Conservation (phyloP, 371 early-diverging fungal genomes). For the Actinomortierella wolfii region DNA sequence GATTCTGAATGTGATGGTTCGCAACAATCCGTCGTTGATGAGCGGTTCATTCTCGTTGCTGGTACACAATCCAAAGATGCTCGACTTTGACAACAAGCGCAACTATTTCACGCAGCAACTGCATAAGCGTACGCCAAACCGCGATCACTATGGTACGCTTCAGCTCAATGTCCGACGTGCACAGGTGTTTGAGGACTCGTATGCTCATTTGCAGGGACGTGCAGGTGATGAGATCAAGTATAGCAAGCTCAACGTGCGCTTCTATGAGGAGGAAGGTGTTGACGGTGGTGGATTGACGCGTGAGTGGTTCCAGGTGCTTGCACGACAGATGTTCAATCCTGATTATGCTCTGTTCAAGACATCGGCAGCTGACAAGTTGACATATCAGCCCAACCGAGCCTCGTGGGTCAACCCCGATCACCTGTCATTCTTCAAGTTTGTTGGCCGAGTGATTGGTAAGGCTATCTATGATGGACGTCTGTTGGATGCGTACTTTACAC, state of each 20-base stretch:
- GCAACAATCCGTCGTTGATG: slow-evolving; percentile 95
- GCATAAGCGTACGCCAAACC: slow-evolving; percentile 73
- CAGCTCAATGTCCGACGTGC: slow-evolving; percentile 92
- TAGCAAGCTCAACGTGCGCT: slow-evolving; percentile 93
- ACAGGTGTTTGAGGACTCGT: slow-evolving; percentile 97
- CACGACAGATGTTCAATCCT: slow-evolving; percentile 98
- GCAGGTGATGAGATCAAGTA: slow-evolving; percentile 92
- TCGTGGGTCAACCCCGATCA: slow-evolving; percentile 97
- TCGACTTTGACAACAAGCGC: slow-evolving; percentile 99
- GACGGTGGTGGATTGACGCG: slow-evolving; percentile 99
- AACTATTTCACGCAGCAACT: slow-evolving; percentile 96
- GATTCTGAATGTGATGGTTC: slow-evolving; percentile 95
- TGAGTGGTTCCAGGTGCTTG: slow-evolving; percentile 98
- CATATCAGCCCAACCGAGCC: slow-evolving; percentile 96
- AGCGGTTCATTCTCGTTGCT: slow-evolving; percentile 96
- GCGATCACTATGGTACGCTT: slow-evolving; percentile 73
- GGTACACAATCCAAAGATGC: slow-evolving; percentile 94
- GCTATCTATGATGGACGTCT: slow-evolving; percentile 96
- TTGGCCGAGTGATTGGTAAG: slow-evolving; percentile 98
- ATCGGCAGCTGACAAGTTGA: slow-evolving; percentile 93
- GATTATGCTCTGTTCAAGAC: slow-evolving; percentile 97
- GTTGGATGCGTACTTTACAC: slow-evolving; percentile 96
- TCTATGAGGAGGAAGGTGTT: slow-evolving; percentile 97
- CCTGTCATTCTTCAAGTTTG: slow-evolving; percentile 96
- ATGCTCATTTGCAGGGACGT: slow-evolving; percentile 89